Percentiles rank a stretch among this genome's conserved stretches.
Conservation (phyloP, 2,329 filamentous ascomycete species). For the Fonsecaea pedrosoi region DNA sequence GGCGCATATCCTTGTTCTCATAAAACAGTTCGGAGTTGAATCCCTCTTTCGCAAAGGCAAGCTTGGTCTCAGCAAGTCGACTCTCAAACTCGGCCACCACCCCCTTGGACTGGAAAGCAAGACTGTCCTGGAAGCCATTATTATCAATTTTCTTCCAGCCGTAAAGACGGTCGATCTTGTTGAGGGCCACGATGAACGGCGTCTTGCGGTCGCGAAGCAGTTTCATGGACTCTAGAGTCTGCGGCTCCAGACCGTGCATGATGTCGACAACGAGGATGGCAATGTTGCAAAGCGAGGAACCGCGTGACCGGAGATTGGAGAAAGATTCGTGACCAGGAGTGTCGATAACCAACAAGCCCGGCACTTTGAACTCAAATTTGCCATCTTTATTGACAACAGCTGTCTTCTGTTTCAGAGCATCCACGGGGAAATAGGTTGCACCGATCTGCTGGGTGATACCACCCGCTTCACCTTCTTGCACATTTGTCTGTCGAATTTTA, state of each 20-base stretch:
- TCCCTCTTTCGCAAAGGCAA: slow-evolving; percentile 92
- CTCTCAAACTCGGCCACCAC: slow-evolving; percentile 95
- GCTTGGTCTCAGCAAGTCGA: slow-evolving; percentile 86
- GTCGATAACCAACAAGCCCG: slow-evolving; percentile 94
- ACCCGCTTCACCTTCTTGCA: slow-evolving; percentile 98
- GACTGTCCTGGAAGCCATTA: slow-evolving; percentile 94
- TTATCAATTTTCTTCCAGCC: slow-evolving; percentile 99
- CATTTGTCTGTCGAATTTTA: slow-evolving; percentile 97
- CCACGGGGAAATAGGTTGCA: slow-evolving; percentile 97
- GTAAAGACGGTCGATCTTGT: slow-evolving; percentile 99
- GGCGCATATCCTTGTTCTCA: slow-evolving; percentile 97
- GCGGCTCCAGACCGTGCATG: slow-evolving; percentile 98
- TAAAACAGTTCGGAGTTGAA: slow-evolving; percentile 98
- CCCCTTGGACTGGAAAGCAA: slow-evolving; percentile 86
- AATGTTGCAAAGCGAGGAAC: slow-evolving; percentile 98
- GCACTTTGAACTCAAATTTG: slow-evolving; percentile 94
- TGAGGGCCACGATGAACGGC: slow-evolving; percentile 96
- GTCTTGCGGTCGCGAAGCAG: slow-evolving; percentile 91
- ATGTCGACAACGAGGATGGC: slow-evolving; percentile 99
- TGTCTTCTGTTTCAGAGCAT: slow-evolving; percentile 91
- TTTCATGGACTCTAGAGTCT: slow-evolving; percentile 97
- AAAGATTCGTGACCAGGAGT: slow-evolving; percentile 99
- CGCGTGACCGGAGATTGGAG: slow-evolving; percentile 94
- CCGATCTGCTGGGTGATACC: slow-evolving; percentile 99
- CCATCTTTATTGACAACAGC: slow-evolving; percentile 90